Percentiles rank a stretch among this genome's conserved stretches.
Evolutionary conservation across 1,284 basidiomycete species (phyloP).

Genomic region (Ceratobasidium sp.): DNA sequence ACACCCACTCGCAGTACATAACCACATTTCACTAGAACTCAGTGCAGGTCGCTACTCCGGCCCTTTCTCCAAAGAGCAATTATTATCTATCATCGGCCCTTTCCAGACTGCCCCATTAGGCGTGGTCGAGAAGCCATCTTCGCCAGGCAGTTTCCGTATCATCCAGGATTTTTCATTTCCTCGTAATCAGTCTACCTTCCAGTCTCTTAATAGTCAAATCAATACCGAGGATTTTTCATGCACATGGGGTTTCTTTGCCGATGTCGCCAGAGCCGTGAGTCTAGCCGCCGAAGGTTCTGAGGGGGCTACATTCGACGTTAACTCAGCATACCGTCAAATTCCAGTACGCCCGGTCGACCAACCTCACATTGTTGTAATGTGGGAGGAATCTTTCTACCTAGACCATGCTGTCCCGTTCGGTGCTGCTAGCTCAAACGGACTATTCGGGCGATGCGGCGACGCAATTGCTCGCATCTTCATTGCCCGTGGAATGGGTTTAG

Average conservation of each 20-base stretch:
- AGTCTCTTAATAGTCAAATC: constrained; percentile 40
- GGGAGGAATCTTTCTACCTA: constrained; percentile 48
- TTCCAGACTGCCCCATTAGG: constrained; percentile 52
- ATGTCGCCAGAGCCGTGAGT: not conserved
- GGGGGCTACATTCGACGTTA: constrained; percentile 52
- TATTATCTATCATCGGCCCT: constrained; percentile 51
- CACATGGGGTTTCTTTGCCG: constrained; percentile 48
- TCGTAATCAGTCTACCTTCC: not conserved
- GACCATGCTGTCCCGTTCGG: constrained; percentile 51
- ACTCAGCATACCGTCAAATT: constrained; percentile 50
- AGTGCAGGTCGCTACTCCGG: constrained; percentile 49
- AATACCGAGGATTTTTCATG: constrained; percentile 49
- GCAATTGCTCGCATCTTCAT: constrained; percentile 50
- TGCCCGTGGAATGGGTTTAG: constrained; percentile 41
- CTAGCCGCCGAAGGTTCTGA: constrained; percentile 43
- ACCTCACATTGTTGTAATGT: constrained; percentile 46
- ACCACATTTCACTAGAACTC: constrained; percentile 48
- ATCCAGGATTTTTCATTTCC: constrained; percentile 55
- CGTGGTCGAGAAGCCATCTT: constrained; percentile 50
- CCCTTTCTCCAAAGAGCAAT: constrained; percentile 44
- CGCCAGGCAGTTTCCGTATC: constrained; percentile 46
- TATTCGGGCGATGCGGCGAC: constrained; percentile 53
- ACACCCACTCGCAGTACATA: constrained; percentile 43
- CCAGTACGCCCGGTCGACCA: constrained; percentile 51
- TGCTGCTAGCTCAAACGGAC: constrained; percentile 49